phyloP scores from a whole-genome alignment of 441 rosid genomes.

The Arabidopsis hybrid region DNA sequence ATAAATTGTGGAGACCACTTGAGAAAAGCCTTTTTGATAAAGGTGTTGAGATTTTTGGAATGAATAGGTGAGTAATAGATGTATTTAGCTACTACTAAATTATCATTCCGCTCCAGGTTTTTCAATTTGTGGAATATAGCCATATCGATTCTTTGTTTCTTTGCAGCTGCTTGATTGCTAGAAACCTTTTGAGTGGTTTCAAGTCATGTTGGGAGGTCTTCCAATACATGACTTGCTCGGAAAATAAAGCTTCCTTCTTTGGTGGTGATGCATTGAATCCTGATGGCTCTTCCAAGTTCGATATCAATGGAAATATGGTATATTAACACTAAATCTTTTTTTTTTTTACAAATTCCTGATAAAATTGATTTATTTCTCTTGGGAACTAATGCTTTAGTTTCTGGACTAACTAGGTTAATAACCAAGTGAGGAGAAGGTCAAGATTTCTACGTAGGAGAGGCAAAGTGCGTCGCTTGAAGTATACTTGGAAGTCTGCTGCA shows the following conservation, averaged over 20 bases:
- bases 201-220: conserved; percentile 95
- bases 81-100: conserved; percentile 8
- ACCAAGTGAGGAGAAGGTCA: conserved; percentile 92
- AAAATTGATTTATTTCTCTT: background rate
- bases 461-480: conserved; percentile 95
- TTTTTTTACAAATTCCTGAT: conserved; percentile 18
- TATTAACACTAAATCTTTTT: conserved; percentile 27
- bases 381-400: conserved; percentile 33
- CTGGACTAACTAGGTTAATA: conserved; percentile 61
- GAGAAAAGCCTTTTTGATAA: conserved; percentile 93
- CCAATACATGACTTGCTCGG: conserved; percentile 79
- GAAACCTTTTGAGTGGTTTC: conserved; percentile 91
- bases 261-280: conserved; percentile 71
- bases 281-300: conserved; percentile 86
- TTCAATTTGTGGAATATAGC: conserved; percentile 3
- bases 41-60: conserved; percentile 94
- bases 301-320: conserved; percentile 78
- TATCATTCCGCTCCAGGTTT: background rate
- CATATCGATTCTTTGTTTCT: conserved; percentile 31
- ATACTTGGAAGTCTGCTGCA: conserved; percentile 99
- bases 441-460: conserved; percentile 94
- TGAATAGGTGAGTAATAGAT: conserved; percentile 73
- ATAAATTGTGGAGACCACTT: conserved; percentile 79
- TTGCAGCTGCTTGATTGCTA: conserved; percentile 87
- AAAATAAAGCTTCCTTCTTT: conserved; percentile 65